Conservation (phyloP, 2,329 filamentous ascomycete species). For the Apiospora saccharicola region DNA sequence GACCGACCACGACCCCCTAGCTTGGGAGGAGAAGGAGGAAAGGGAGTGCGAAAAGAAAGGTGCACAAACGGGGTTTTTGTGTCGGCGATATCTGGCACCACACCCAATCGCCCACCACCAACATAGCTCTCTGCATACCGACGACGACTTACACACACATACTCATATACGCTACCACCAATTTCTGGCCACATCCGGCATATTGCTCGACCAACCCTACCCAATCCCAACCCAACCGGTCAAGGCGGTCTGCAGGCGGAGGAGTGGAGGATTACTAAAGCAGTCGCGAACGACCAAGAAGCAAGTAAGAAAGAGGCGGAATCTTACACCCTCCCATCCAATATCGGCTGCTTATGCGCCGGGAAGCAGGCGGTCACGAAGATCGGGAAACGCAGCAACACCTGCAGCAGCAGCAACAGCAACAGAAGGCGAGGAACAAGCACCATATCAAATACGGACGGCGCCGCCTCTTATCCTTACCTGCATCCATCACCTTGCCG, state of each 20-base stretch:
- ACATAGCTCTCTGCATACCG: neutral
- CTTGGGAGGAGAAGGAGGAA: slow-evolving; percentile 17
- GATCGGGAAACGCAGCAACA: neutral
- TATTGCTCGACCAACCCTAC: slow-evolving; percentile 3
- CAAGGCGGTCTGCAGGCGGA: slow-evolving; percentile 18
- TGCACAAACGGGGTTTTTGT: neutral
- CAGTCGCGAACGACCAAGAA: neutral
- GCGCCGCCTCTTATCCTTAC: slow-evolving; percentile 19
- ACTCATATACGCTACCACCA: neutral
- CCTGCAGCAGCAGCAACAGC: no score
- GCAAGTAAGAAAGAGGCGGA: slow-evolving; percentile 16
- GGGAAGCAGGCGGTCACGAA: slow-evolving; percentile 6
- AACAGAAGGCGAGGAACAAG: neutral
- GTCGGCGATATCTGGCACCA: neutral
- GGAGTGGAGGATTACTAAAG: slow-evolving; percentile 4
- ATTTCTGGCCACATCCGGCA: neutral
- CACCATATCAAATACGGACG: neutral
- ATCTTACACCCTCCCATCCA: slow-evolving; percentile 13
- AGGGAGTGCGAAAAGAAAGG: slow-evolving; percentile 10
- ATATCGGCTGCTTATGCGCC: slow-evolving; percentile 4
- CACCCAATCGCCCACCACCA: neutral
- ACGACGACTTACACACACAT: slow-evolving; percentile 2
- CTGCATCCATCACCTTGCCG: slow-evolving; percentile 11
- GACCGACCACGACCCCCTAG: neutral
- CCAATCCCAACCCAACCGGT: slow-evolving; percentile 9